These are phyloP conservation scores for Lupinus albus DNA, from an alignment of 306 rosid species.

Conservation along the genomic window DNA sequence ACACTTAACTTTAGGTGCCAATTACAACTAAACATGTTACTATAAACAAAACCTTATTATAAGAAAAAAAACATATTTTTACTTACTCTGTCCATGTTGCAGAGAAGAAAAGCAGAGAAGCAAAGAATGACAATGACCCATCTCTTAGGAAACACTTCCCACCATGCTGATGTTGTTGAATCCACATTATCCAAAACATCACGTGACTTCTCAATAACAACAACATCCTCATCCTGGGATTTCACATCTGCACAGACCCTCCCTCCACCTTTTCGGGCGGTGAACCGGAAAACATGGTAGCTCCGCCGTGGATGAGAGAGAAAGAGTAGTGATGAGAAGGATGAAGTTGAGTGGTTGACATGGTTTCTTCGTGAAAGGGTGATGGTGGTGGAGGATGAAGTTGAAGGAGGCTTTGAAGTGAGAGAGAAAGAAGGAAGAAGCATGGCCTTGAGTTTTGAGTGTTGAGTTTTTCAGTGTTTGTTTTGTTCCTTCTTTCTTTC, in stretches of 20 bases:
- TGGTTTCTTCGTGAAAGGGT: conserved; percentile 35
- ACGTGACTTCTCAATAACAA: conserved; percentile 31
- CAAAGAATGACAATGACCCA: conserved; percentile 94
- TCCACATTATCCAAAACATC: conserved; percentile 50
- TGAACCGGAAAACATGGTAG: conserved; percentile 36
- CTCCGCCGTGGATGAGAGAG: conserved; percentile 37
- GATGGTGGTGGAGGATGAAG: conserved; percentile 35
- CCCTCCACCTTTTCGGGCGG: conserved; percentile 44
- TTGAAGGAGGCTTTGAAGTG: conserved; percentile 42
- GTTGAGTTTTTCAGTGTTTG: background rate
- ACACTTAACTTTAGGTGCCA: background rate
- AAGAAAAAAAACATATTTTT: no score
- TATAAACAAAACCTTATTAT: background rate
- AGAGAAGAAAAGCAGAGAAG: conserved; percentile 87
- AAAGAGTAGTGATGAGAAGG: background rate
- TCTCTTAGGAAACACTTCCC: conserved; percentile 79
- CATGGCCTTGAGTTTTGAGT: background rate
- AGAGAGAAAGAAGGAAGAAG: conserved; percentile 62
- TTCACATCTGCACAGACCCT: conserved; percentile 68
- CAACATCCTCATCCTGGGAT: conserved; percentile 49
- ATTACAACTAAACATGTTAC: background rate
- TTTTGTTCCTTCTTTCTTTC: background rate
- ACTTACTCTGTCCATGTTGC: conserved; percentile 96
- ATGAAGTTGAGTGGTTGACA: conserved; percentile 1
- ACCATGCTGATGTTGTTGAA: conserved; percentile 49